Evolutionary conservation across 2,329 filamentous ascomycete species (phyloP), one percentile per base, ranked within the genome.

Genomic region (Aureobasidium melanogenum): DNA sequence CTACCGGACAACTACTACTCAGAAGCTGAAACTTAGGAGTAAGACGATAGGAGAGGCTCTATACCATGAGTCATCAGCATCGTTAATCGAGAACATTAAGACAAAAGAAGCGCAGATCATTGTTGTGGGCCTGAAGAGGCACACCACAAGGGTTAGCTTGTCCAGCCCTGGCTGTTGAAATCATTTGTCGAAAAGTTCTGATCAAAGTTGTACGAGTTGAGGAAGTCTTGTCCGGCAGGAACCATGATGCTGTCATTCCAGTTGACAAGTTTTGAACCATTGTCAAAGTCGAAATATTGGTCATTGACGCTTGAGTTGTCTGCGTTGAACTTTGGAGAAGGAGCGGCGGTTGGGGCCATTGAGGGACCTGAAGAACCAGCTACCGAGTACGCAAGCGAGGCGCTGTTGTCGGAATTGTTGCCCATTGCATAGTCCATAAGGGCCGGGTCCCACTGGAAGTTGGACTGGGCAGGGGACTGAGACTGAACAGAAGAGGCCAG

Each of bases 241-340:
- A 65, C 69, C 61, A 72, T 61, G 4, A 70, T 70, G 36, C 69
- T 69, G 59, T 72, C 70, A 22, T 66, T 67, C 71, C 71, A 72
- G 54, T 24, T 67, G 65, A 60, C 71, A n/a, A 43, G 58, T 48
- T 56, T 61, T 30, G 63, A 54, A 24, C 57, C 28, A 51, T 41
- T 51, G 38, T 62, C n/a, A 63, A 71, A 69, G 43, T 61, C 66
- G 28, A 60, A 50, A 30, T 58, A 61, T 36, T 65, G 61, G 39
- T 67, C 64, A 56, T 62, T 65, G 10, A 59, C 60, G 38, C 66
- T 67, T 28, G 66, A 63, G 51, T 64, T 66, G n/a, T 59, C 56
- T 34, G 44, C 64, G 51, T 58, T 64, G 15, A 61, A 63, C 41
- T 67, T 67, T 19, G 66, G 65, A 54, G 65, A 66, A 10, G 63